Evolutionary conservation across 2,329 filamentous ascomycete genomes (phyloP).

Genomic region (Graphiopsis chlorocephala): DNA sequence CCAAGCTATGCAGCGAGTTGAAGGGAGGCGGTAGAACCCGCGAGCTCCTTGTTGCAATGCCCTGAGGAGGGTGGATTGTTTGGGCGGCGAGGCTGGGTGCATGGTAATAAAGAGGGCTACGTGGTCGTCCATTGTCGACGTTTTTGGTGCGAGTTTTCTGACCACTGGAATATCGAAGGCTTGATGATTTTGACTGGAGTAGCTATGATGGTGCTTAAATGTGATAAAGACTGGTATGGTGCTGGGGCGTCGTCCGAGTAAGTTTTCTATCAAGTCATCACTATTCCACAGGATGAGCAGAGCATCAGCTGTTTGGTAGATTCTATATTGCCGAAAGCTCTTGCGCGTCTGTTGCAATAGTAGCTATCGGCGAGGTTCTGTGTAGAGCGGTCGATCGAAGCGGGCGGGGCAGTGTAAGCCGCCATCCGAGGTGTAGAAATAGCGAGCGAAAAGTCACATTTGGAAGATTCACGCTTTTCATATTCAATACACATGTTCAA

Average conservation of each 20-base stretch:
- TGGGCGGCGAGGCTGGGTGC: slow-evolving; percentile 23
- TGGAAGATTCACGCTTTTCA: background rate
- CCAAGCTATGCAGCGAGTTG: slow-evolving; percentile 24
- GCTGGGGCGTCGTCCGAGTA: background rate
- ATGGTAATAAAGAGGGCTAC: slow-evolving; percentile 28
- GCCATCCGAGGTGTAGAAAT: background rate
- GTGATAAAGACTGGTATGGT: background rate
- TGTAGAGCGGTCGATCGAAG: background rate
- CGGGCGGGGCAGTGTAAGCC: background rate
- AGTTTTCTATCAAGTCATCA: background rate
- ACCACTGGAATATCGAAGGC: background rate
- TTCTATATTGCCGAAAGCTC: background rate
- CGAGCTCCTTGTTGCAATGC: slow-evolving; percentile 23
- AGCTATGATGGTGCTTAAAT: background rate
- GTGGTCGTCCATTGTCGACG: slow-evolving; percentile 14
- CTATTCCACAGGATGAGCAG: background rate
- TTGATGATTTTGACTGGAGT: background rate
- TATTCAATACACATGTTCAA: background rate
- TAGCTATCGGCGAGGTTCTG: background rate
- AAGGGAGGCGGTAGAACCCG: slow-evolving; percentile 27
- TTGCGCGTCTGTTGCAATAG: background rate
- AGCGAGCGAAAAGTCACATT: background rate
- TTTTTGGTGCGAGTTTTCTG: background rate
- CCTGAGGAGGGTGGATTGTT: slow-evolving; percentile 23
- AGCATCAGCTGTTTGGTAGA: background rate